A percentile compares a stretch with the other conserved stretches of the same genome.
These are phyloP conservation scores for Akebia trifoliata DNA, from an alignment of 164 flowering plant genomes.

Conservation along the genomic window DNA sequence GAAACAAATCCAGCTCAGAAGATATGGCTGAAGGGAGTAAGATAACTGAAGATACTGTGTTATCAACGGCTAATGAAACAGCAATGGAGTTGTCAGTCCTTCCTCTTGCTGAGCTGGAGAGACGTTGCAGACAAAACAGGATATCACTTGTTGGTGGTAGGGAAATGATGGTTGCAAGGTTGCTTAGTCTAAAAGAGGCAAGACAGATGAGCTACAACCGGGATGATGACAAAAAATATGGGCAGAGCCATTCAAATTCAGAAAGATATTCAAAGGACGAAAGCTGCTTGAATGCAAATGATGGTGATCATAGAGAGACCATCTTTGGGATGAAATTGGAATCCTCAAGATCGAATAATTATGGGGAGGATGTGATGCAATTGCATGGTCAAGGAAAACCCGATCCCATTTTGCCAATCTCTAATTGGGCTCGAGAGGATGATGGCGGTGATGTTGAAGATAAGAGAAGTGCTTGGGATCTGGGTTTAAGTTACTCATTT, in stretches of 20 bases:
- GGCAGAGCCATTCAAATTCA: slow-evolving; percentile 47
- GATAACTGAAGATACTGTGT: slow-evolving; percentile 68
- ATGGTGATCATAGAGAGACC: slow-evolving; percentile 34
- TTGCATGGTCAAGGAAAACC: slow-evolving; percentile 37
- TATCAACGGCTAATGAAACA: slow-evolving; percentile 95
- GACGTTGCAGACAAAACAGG: slow-evolving; percentile 98
- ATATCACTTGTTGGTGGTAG: slow-evolving; percentile 94
- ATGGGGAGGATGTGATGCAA: slow-evolving; percentile 41
- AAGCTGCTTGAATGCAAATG: slow-evolving; percentile 18
- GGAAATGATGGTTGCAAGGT: slow-evolving; percentile 93
- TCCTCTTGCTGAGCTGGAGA: slow-evolving; percentile 85
- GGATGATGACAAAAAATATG: slow-evolving; percentile 63
- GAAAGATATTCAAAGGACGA: slow-evolving; percentile 35
- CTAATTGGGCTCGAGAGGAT: slow-evolving; percentile 97
- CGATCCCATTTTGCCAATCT: slow-evolving; percentile 65
- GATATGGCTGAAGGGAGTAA: slow-evolving; percentile 45
- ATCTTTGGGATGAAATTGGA: slow-evolving; percentile 34
- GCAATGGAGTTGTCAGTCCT: slow-evolving; percentile 80
- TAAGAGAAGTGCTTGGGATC: slow-evolving; percentile 41
- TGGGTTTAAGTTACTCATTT: slow-evolving; percentile 86
- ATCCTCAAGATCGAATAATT: slow-evolving; percentile 47
- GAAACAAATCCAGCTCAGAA: slow-evolving; percentile 42
- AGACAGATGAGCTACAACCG: slow-evolving; percentile 64
- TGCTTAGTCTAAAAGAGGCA: slow-evolving; percentile 92
- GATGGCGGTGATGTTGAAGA: slow-evolving; percentile 84